These are phyloP conservation scores for Parathielavia appendiculata DNA, from an alignment of 495 filamentous ascomycete genomes.

Conservation along the genomic window DNA sequence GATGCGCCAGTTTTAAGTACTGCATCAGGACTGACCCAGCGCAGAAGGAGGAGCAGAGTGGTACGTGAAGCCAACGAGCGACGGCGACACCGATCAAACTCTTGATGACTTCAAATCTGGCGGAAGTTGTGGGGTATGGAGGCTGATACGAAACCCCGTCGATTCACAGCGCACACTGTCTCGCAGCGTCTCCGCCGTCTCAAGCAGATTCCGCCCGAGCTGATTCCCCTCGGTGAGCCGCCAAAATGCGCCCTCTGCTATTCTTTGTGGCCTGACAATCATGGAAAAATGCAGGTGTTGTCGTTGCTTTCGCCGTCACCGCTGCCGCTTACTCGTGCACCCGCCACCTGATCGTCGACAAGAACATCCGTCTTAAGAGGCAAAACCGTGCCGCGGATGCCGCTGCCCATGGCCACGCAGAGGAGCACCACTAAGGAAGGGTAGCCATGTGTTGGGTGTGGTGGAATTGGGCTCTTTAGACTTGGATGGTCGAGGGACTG, in stretches of 20 bases:
- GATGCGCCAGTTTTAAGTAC: constrained; percentile 19
- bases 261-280: neutral
- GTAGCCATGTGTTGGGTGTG: constrained; percentile 14
- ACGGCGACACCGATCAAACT: constrained; percentile 4
- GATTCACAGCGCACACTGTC: constrained; percentile 78
- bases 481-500: constrained; percentile 16
- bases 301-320: constrained; percentile 61
- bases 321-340: constrained; percentile 74
- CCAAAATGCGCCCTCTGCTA: neutral
- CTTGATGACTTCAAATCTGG: neutral
- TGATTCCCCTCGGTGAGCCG: constrained; percentile 85
- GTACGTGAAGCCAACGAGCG: constrained; percentile 52
- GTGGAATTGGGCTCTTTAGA: neutral
- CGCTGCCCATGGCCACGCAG: constrained; percentile 12
- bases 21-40: constrained; percentile 34
- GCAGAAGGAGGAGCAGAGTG: constrained; percentile 78
- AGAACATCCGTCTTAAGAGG: constrained; percentile 75
- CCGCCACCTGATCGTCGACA: constrained; percentile 81
- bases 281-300: constrained; percentile 57
- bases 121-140: neutral
- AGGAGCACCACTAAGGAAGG: constrained; percentile 32
- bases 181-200: constrained; percentile 84
- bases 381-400: constrained; percentile 45
- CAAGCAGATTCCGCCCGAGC: constrained; percentile 84
- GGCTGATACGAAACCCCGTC: constrained; percentile 23